Conservation (phyloP, 495 filamentous ascomycete genomes). For the Trichocladium uniseriatum region DNA sequence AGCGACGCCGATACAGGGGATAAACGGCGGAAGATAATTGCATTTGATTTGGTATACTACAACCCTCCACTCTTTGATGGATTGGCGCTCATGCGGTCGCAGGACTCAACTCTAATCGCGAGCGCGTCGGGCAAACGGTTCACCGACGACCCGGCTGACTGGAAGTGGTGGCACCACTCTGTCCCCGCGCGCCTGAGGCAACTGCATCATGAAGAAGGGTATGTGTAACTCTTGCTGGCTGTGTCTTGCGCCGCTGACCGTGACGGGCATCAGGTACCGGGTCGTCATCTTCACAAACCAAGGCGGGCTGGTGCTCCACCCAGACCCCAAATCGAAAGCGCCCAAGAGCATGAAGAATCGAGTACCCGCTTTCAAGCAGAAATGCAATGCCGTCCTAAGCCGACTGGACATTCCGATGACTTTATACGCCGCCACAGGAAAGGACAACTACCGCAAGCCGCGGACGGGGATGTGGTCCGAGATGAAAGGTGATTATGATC, state of each 20-base stretch:
- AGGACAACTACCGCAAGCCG: slow-evolving; percentile 79
- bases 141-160: slow-evolving; percentile 60
- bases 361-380: slow-evolving; percentile 68
- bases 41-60: slow-evolving; percentile 63
- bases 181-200: slow-evolving; percentile 58
- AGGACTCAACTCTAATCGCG: slow-evolving; percentile 83
- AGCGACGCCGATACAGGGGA: slow-evolving; percentile 15
- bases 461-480: slow-evolving; percentile 85
- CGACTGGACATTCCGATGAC: slow-evolving; percentile 67
- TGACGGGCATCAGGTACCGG: slow-evolving; percentile 47
- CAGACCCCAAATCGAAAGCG: slow-evolving; percentile 53
- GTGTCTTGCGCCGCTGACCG: neutral
- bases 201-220: slow-evolving; percentile 61
- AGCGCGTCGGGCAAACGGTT: slow-evolving; percentile 75
- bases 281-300: slow-evolving; percentile 84
- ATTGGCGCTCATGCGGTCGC: neutral
- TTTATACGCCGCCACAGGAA: slow-evolving; percentile 75
- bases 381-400: slow-evolving; percentile 56
- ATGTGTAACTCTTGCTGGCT: too few species aligned
- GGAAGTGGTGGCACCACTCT: slow-evolving; percentile 84
- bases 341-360: slow-evolving; percentile 53
- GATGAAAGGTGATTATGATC: slow-evolving; percentile 61
- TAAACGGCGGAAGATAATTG: slow-evolving; percentile 59
- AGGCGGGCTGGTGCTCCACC: slow-evolving; percentile 62
- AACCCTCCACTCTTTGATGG: neutral